Conservation (phyloP, 1,284 basidiomycete species). For the Kwoniella shivajii region DNA sequence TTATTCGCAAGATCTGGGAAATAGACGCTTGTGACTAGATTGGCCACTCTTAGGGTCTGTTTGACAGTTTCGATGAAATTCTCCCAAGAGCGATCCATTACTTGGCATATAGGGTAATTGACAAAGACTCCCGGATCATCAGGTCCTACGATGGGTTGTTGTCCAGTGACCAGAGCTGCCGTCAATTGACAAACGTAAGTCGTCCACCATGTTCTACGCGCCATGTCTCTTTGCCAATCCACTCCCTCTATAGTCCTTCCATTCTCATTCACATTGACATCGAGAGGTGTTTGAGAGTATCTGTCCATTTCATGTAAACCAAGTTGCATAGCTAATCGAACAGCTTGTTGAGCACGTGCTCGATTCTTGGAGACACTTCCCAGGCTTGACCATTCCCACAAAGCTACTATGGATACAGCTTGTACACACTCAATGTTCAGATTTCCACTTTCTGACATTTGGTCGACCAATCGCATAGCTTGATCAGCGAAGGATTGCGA, state of each 20-base stretch:
- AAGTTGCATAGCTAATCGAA: constrained; percentile 50
- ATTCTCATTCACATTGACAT: neutral
- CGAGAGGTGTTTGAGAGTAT: constrained; percentile 5
- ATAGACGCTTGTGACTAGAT: constrained; percentile 44
- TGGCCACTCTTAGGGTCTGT: constrained; percentile 41
- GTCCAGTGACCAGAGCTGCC: constrained; percentile 36
- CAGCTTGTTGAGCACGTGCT: constrained; percentile 33
- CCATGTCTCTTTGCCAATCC: constrained; percentile 50
- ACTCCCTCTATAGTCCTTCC: constrained; percentile 43
- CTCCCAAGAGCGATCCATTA: constrained; percentile 48
- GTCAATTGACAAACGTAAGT: constrained; percentile 45
- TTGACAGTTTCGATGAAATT: constrained; percentile 49
- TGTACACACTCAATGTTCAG: constrained; percentile 48
- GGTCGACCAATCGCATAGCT: constrained; percentile 28
- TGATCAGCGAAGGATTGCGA: constrained; percentile 31
- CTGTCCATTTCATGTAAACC: constrained; percentile 50
- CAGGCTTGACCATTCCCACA: constrained; percentile 53
- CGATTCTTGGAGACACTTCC: constrained; percentile 39
- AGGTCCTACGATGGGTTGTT: constrained; percentile 37
- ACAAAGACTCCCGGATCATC: constrained; percentile 49
- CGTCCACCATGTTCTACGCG: constrained; percentile 53
- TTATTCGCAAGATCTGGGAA: constrained; percentile 22
- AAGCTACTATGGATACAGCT: constrained; percentile 45
- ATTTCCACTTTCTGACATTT: constrained; percentile 12
- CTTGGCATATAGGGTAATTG: constrained; percentile 48